Conservation (phyloP, 2,329 filamentous ascomycete genomes). For the Phialocephala subalpina region DNA sequence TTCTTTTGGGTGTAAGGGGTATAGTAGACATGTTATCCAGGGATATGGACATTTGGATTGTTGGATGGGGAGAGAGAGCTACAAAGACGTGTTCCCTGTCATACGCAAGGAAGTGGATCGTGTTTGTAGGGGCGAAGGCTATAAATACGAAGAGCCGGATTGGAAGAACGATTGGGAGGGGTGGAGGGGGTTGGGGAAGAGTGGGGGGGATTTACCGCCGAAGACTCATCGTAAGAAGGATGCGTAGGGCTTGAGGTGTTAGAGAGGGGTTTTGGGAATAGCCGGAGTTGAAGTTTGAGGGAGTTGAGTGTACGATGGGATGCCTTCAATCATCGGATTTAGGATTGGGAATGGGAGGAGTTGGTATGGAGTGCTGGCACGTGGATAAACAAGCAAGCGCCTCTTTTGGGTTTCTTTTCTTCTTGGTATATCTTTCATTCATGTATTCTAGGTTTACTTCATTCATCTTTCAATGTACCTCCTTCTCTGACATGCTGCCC, state of each 20-base stretch:
- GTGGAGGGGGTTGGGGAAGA: slow-evolving; percentile 26
- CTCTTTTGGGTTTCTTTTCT: neutral
- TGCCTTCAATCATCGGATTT: neutral
- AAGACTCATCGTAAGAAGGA: neutral
- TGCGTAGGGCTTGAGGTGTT: neutral
- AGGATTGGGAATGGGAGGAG: neutral
- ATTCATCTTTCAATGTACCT: neutral
- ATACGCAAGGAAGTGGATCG: slow-evolving; percentile 63
- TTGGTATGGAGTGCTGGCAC: neutral
- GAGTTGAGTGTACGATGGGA: neutral
- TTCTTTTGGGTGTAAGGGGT: slow-evolving; percentile 57
- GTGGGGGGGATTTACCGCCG: slow-evolving; percentile 11
- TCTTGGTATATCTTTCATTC: neutral
- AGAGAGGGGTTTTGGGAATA: neutral
- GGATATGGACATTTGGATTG: slow-evolving; percentile 68
- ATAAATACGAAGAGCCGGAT: slow-evolving; percentile 37
- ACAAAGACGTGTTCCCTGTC: slow-evolving; percentile 66
- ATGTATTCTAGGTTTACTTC: no score
- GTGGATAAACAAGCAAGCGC: neutral
- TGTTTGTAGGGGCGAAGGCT: slow-evolving; percentile 46
- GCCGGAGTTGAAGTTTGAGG: neutral
- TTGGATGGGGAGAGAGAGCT: slow-evolving; percentile 68
- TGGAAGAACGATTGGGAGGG: slow-evolving; percentile 34
- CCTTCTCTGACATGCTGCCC: no score
- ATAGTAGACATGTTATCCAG: slow-evolving; percentile 59